Evolutionary conservation across 2,329 filamentous ascomycete genomes (phyloP), one percentile per base, ranked within the genome.

Genomic region (Ophiocordyceps camponoti-saundersi): DNA sequence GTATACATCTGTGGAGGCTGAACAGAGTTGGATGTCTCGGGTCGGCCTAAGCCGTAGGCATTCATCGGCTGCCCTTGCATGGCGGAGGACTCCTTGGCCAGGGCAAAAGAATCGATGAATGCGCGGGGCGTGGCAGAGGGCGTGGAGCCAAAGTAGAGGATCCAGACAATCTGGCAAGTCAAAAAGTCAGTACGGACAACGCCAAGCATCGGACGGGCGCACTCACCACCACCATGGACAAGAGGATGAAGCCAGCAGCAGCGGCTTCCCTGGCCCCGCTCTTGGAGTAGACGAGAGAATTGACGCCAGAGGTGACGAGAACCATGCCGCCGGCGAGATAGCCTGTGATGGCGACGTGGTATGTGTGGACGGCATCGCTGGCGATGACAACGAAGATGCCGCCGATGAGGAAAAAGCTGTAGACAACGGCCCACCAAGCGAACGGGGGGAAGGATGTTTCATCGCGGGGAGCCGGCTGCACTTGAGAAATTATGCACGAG

Each of bases 141-240:
- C 18, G 88, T 83, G 2, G 90, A 95, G 57, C 92, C 92, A 59
- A 95, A 98, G 71, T 96, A 96, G 67, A 96, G 94, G 55, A 95
- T 95, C 92, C 92, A 98, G 49, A 96, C 78, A 56, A 95, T 85
- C 89, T 95, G 56, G 39, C 26, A 48, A 29, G 18, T 20, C 18
- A 7, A 11, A 23, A 23, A 13, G 26, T 18, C 13, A 18, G 42
- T 13, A 11, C 22, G 7, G 6, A 13, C 16, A 18, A n/a, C 6
- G 22, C 42, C 23, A 18, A 13, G 13, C 23, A 21, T 6, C 16
- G 15, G 20, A 8, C 21, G 11, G 20, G 20, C 20, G 44, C 18
- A 71, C 85, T 59, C 77, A 95, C 89, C 55, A 84, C 79, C 47
- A 95, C 80, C 78, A 96, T 95, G 49, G 88, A 90, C 44, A 96